These are phyloP conservation scores for Sphaerobolus stellatus DNA, from an alignment of 1,284 basidiomycete species.

Conservation along the genomic window DNA sequence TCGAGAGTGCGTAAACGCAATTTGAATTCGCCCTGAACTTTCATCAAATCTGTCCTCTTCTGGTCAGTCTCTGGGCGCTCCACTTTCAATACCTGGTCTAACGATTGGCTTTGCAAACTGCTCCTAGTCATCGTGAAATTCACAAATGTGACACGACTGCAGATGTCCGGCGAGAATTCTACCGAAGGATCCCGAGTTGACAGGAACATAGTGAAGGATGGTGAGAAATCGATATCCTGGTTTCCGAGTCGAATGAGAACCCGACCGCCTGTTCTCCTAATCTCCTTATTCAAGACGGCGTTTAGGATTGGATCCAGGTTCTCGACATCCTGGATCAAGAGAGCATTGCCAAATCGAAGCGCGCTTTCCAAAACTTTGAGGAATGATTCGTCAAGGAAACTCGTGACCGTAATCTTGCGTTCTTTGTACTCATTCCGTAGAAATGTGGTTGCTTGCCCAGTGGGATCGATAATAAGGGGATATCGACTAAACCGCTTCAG, in stretches of 20 bases:
- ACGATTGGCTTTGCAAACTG: conserved; percentile 96
- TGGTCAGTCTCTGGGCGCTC: conserved; percentile 96
- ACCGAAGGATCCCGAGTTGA: conserved; percentile 96
- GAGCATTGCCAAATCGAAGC: conserved; percentile 96
- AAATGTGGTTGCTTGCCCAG: conserved; percentile 96
- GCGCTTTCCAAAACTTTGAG: conserved; percentile 98
- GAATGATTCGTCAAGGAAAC: conserved; percentile 98
- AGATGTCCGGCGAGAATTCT: conserved; percentile 97
- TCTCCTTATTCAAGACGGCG: conserved; percentile 96
- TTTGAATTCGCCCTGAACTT: conserved; percentile 97
- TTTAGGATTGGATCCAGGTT: conserved; percentile 98
- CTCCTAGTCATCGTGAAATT: conserved; percentile 99
- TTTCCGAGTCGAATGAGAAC: conserved; percentile 97
- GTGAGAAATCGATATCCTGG: conserved; percentile 99
- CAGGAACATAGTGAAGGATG: conserved; percentile 98
- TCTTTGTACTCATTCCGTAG: conserved; percentile 93
- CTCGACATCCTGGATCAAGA: conserved; percentile 98
- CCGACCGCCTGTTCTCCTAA: conserved; percentile 92
- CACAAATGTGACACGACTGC: conserved; percentile 98
- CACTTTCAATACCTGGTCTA: conserved; percentile 95
- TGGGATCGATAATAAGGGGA: conserved; percentile 97
- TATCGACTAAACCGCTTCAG: conserved; percentile 98
- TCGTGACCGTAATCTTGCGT: conserved; percentile 96
- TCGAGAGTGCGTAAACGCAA: conserved; percentile 91
- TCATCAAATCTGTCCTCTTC: conserved; percentile 97